Conservation (phyloP, 192 early-diverging fungal species). For the Rhizophagus clarus region DNA sequence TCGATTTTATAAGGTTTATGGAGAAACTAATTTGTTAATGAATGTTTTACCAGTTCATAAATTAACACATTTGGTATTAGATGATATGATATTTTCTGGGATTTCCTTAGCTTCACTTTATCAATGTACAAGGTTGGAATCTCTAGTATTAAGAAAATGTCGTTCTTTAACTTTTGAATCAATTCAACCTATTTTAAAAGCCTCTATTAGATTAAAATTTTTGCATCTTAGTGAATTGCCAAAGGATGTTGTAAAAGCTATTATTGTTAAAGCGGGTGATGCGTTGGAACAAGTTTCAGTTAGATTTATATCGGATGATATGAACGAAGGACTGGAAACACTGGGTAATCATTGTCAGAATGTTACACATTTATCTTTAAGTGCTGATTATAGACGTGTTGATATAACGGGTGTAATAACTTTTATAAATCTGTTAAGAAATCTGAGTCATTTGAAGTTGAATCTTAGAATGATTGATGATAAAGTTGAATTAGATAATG, state of each 20-base stretch:
- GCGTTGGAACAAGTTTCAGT: background rate
- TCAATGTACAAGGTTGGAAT: background rate
- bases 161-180: background rate
- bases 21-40: background rate
- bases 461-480: background rate
- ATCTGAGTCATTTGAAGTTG: background rate
- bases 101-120: background rate
- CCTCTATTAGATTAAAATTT: background rate
- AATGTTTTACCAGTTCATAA: background rate
- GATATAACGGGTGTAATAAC: background rate
- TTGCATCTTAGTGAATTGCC: background rate
- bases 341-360: background rate
- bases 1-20: slow-evolving; percentile 2
- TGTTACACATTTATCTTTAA: slow-evolving; percentile 1
- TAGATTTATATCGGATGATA: background rate
- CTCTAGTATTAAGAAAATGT: background rate
- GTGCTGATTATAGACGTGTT: background rate
- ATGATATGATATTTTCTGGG: background rate
- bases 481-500: background rate
- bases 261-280: background rate
- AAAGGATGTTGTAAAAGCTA: background rate
- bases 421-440: background rate
- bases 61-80: background rate
- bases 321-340: background rate
- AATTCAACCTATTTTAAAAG: background rate